A percentile compares a stretch with the other conserved stretches of the same genome.
phyloP scores from a whole-genome alignment of 495 filamentous ascomycete genomes.

The Hypoxylon fragiforme region DNA sequence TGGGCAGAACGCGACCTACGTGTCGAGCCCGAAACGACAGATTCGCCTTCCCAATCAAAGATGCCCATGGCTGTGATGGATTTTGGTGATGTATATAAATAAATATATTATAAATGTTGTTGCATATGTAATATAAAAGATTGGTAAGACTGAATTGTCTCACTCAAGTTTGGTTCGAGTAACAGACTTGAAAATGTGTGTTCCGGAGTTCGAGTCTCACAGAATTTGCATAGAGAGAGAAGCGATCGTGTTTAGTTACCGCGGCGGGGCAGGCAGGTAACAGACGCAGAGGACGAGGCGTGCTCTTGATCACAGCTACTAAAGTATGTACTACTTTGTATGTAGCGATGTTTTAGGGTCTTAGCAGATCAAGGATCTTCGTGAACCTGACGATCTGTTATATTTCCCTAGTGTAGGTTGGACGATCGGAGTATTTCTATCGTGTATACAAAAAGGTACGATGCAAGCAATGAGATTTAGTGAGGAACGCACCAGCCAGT shows the following conservation, averaged over 20 bases:
- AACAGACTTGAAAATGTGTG: not conserved
- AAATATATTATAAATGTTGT: conserved; percentile 3
- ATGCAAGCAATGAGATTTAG: not conserved
- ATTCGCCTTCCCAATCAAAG: conserved; percentile 48
- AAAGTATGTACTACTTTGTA: too few relatives aligned
- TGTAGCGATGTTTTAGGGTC: too few relatives aligned
- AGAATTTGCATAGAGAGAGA: not conserved
- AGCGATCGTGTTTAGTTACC: not conserved
- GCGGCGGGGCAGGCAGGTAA: conserved; percentile 14
- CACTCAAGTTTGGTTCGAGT: conserved; percentile 8
- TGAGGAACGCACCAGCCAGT: conserved; percentile 19
- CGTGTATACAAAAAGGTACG: too few relatives aligned
- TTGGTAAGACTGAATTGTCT: conserved; percentile 18
- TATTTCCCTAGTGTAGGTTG: not conserved
- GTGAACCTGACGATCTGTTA: conserved; percentile 12
- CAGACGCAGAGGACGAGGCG: conserved; percentile 1
- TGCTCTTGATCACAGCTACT: too few relatives aligned
- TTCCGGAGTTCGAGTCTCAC: conserved; percentile 15
- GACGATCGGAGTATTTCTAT: conserved; percentile 11
- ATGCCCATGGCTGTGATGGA: conserved; percentile 41
- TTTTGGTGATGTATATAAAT: not conserved
- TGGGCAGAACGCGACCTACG: conserved; percentile 41
- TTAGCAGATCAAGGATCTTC: conserved; percentile 10
- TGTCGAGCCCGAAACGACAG: conserved; percentile 44
- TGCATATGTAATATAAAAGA: conserved; percentile 3